Evolutionary conservation across 768 basidiomycete species (phyloP).

Genomic region (Podaxis sp.): DNA sequence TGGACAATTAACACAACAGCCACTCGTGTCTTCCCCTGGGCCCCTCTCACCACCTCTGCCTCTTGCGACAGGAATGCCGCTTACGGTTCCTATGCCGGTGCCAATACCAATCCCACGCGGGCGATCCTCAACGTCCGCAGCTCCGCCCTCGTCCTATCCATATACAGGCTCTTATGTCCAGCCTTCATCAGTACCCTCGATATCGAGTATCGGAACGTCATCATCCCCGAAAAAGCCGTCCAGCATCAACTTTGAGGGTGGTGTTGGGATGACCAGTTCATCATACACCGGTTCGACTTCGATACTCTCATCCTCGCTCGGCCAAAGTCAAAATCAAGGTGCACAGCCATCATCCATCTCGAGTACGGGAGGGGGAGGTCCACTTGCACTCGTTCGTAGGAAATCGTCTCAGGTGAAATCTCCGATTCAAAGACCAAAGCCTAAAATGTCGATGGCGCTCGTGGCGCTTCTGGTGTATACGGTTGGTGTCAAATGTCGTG

Average conservation of each 20-base stretch:
- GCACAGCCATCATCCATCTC: background rate
- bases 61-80: background rate
- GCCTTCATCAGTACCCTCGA: background rate
- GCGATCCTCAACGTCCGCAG: background rate
- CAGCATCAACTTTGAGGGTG: background rate
- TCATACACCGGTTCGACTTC: background rate
- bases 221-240: background rate
- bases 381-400: slow-evolving; percentile 1
- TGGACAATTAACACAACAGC: background rate
- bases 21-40: background rate
- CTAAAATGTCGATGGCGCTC: slow-evolving; percentile 74
- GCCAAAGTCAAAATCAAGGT: no score
- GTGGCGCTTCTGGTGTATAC: slow-evolving; percentile 90
- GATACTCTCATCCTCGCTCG: background rate
- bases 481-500: slow-evolving; percentile 92
- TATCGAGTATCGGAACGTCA: background rate
- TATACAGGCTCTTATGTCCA: background rate
- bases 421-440: slow-evolving; percentile 36
- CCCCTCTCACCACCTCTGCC: background rate
- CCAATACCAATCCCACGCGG: background rate
- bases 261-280: background rate
- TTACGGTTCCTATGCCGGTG: background rate
- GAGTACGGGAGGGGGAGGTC: background rate
- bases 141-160: background rate
- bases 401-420: slow-evolving; percentile 15